Evolutionary conservation across 116 monocot species (phyloP), one percentile per base, ranked within the genome.

Genomic region (Dioscorea cayenensis): DNA sequence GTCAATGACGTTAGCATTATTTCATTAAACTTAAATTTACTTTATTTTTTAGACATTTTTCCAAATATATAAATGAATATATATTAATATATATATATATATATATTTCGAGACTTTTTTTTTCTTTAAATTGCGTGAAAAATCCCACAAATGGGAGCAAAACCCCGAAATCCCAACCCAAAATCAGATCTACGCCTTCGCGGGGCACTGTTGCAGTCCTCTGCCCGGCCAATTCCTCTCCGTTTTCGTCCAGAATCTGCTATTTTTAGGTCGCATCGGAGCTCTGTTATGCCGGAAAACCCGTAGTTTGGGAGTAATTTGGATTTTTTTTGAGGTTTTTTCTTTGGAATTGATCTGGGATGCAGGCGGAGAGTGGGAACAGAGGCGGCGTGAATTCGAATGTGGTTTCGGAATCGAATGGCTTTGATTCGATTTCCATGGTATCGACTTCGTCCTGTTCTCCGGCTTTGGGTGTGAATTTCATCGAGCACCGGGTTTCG

Each of bases 401-500:
- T 55, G 55, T 4, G 62, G 17, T 32, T 17, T 32, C 8, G 70
- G 52, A 58, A 18, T 29, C n/a, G 17, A 49, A 51, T 27, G 67
- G 68, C 13, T 21, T 62, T 21, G 35, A 32, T 49, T 65, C 69
- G 51, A 25, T 68, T 20, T 37, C 72, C 16, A 1, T 63, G 21
- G 4, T 72, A 13, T 66, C 76, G 22, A 7, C 51, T 64, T 76
- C 59, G 36, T 62, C 87, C 18, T 78, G 79, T n/a, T 27, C 52
- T 36, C 38, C 69, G 27, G 60, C 58, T 20, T 29, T 63, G 59
- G 73, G 77, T 6, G 48, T 14, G 2, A 71, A 73, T 27, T 78
- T 69, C 77, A 84, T 90, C 16, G 86, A 85, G 76, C 94, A 94
- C 69, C 79, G 79, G 17, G 90, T 94, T 3, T 86, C 90, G 14